These are phyloP conservation scores for Dictyostelium intermedium DNA, from an alignment of 78 protist species.

Conservation along the genomic window DNA sequence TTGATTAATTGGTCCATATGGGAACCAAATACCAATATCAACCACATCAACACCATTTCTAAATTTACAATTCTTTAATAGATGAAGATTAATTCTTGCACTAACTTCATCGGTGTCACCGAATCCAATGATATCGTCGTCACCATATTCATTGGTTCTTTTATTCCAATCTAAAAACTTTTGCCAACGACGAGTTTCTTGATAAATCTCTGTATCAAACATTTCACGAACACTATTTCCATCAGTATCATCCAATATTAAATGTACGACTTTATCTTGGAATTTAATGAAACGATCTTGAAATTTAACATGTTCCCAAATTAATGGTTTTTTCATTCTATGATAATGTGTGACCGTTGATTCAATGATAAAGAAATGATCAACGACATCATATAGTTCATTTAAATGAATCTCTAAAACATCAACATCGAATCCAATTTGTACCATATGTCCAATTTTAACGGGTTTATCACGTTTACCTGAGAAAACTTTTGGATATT, in stretches of 20 bases:
- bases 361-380: not conserved
- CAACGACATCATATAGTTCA: not conserved
- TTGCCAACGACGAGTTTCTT: conserved; percentile 14
- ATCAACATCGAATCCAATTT: not conserved
- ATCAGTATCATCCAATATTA: not conserved
- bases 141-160: not conserved
- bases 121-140: not conserved
- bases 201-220: not conserved
- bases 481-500: not conserved
- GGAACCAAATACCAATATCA: conserved; percentile 5
- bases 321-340: conserved; percentile 3
- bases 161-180: conserved; percentile 16
- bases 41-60: not conserved
- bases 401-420: not conserved
- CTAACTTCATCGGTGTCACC: not conserved
- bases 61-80: not conserved
- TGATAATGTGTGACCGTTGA: not conserved
- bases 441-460: not conserved
- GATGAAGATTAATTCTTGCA: not conserved
- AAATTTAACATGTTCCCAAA: conserved; percentile 15
- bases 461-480: not conserved
- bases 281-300: conserved; percentile 2
- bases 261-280: not conserved
- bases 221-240: not conserved
- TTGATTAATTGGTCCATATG: not conserved